phyloP scores from a whole-genome alignment of 2,329 filamentous ascomycete genomes.

The Cadophora sp. region DNA sequence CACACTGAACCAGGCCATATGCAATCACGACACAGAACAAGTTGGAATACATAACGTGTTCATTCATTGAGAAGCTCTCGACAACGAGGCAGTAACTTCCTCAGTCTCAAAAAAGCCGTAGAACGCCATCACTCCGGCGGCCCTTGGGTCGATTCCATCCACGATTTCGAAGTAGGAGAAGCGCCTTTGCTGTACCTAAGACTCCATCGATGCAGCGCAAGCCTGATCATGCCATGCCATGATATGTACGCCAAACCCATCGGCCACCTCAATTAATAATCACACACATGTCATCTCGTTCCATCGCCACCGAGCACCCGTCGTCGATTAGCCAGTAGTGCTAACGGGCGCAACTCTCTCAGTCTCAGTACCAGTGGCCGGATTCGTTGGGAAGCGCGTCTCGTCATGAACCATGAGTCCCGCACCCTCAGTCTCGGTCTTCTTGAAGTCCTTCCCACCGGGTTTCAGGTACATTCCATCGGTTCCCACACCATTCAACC shows the following conservation, averaged over 20 bases:
- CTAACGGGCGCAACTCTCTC: not conserved
- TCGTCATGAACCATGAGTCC: constrained; percentile 35
- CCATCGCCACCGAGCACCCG: not conserved
- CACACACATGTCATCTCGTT: not conserved
- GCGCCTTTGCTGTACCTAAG: not conserved
- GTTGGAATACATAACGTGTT: too few relatives aligned
- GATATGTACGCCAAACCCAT: not conserved
- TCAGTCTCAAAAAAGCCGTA: too few relatives aligned
- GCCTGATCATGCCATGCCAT: not conserved
- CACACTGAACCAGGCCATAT: too few relatives aligned
- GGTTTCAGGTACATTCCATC: constrained; percentile 27
- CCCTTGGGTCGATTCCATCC: too few relatives aligned
- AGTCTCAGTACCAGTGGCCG: not conserved
- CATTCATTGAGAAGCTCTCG: too few relatives aligned
- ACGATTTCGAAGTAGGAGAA: not conserved
- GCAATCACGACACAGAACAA: too few relatives aligned
- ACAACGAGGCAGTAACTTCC: too few relatives aligned
- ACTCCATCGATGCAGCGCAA: not conserved
- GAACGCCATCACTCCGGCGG: too few relatives aligned
- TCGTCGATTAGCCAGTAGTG: not conserved
- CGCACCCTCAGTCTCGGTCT: constrained; percentile 24
- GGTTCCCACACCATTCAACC: constrained; percentile 23
- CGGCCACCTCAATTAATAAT: not conserved
- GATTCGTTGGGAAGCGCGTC: constrained; percentile 24
- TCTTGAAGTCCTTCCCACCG: constrained; percentile 32